phyloP scores from a whole-genome alignment of 768 basidiomycete genomes.

The Lactarius trivialis region DNA sequence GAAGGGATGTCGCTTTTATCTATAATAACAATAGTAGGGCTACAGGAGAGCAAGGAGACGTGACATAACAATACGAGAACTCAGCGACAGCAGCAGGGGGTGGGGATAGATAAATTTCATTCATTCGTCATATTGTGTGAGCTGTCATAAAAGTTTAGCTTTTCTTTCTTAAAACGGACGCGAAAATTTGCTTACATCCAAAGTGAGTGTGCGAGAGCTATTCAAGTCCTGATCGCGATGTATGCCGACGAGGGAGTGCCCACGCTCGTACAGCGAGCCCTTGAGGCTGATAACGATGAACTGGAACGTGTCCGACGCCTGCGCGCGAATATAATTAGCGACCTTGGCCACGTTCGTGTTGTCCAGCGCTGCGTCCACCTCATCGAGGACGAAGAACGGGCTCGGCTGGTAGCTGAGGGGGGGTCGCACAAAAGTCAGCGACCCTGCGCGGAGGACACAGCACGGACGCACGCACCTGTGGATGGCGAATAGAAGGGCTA shows the following conservation, averaged over 20 bases:
- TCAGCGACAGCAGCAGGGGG: not conserved
- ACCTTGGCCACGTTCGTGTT: constrained; percentile 98
- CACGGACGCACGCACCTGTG: constrained; percentile 87
- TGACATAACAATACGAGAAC: not conserved
- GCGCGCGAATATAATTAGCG: constrained; percentile 84
- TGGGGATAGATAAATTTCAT: not conserved
- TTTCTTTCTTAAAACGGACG: not conserved
- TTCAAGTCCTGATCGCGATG: constrained; percentile 93
- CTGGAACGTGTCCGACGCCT: constrained; percentile 82
- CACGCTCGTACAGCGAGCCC: constrained; percentile 84
- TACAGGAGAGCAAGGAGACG: not conserved
- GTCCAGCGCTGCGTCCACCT: constrained; percentile 95
- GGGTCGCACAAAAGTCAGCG: not conserved
- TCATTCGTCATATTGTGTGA: constrained; percentile 58
- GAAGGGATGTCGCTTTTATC: no score
- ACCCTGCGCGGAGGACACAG: no score
- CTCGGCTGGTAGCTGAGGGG: constrained; percentile 80
- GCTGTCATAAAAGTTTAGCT: constrained; percentile 30
- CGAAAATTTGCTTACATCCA: constrained; percentile 58
- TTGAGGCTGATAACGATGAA: constrained; percentile 98
- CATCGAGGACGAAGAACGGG: constrained; percentile 97
- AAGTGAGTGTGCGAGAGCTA: constrained; percentile 83
- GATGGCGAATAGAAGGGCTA: constrained; percentile 95
- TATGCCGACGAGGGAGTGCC: constrained; percentile 87
- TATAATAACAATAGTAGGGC: not conserved